Percentiles rank a stretch among this genome's conserved stretches.
phyloP scores from a whole-genome alignment of 495 filamentous ascomycete species.

The Xylaria intraflava region DNA sequence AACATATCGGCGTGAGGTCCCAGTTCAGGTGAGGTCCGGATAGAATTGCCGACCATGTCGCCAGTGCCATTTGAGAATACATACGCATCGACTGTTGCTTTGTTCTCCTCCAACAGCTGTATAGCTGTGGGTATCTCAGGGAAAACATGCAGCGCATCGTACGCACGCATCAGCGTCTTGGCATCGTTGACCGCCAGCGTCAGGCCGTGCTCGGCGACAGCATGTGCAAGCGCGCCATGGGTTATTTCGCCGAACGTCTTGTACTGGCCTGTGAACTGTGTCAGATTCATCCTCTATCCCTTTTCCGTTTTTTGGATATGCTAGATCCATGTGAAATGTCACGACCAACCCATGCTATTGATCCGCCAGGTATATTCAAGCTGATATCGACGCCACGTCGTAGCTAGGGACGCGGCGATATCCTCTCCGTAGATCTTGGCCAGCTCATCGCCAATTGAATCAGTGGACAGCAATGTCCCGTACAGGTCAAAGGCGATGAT shows the following conservation, averaged over 20 bases:
- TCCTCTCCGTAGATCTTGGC: conserved; percentile 47
- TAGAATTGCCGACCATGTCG: conserved; percentile 55
- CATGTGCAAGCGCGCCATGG: conserved; percentile 54
- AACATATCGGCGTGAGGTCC: conserved; percentile 42
- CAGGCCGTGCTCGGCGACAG: conserved; percentile 48
- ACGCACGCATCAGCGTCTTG: conserved; percentile 53
- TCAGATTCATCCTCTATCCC: conserved; percentile 6
- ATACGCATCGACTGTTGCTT: conserved; percentile 42
- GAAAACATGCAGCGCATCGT: conserved; percentile 64
- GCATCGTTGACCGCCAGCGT: conserved; percentile 37
- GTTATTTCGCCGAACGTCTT: conserved; percentile 62
- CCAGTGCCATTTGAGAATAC: conserved; percentile 72
- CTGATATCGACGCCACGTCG: conserved; percentile 50
- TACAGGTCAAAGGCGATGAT: conserved; percentile 69
- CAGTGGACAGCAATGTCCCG: conserved; percentile 65
- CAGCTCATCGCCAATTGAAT: conserved; percentile 54
- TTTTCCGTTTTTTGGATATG: background rate
- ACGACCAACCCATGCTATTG: conserved; percentile 64
- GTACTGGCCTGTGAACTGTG: conserved; percentile 44
- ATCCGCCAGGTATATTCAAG: conserved; percentile 79
- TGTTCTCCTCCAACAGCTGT: conserved; percentile 32
- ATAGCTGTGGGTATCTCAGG: conserved; percentile 56
- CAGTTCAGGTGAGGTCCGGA: conserved; percentile 50
- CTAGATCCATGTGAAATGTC: background rate
- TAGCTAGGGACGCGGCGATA: conserved; percentile 48